A percentile compares a stretch with the other conserved stretches of the same genome.
phyloP scores from a whole-genome alignment of 192 early-diverging fungal genomes.

The Linnemannia schmuckeri region DNA sequence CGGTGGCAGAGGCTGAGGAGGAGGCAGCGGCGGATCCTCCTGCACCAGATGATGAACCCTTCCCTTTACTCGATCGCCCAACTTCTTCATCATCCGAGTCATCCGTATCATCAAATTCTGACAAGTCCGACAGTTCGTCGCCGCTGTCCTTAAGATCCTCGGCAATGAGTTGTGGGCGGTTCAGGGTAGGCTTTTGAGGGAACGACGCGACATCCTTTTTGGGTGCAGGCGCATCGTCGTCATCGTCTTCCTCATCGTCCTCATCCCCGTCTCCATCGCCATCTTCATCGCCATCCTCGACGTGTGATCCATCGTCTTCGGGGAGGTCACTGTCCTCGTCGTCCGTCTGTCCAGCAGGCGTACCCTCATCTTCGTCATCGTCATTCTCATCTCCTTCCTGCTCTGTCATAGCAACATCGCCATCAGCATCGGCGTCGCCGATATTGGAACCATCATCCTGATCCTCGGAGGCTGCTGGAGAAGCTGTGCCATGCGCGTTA shows the following conservation, averaged over 20 bases:
- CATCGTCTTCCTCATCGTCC: constrained; percentile 13
- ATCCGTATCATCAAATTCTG: constrained; percentile 51
- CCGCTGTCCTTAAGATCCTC: constrained; percentile 54
- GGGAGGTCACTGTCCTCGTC: constrained; percentile 16
- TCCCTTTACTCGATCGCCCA: background rate
- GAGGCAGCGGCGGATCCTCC: background rate
- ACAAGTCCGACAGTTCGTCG: constrained; percentile 50
- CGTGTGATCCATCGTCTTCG: constrained; percentile 22
- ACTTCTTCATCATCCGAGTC: constrained; percentile 49
- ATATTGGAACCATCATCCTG: background rate
- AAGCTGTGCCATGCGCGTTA: background rate
- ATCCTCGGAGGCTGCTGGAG: constrained; percentile 4
- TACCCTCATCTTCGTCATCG: constrained; percentile 33
- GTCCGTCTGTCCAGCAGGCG: constrained; percentile 1
- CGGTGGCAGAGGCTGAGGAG: background rate
- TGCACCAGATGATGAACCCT: background rate
- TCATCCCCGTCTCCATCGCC: constrained; percentile 19
- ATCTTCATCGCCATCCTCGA: constrained; percentile 28
- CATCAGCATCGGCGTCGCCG: background rate
- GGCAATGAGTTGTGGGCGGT: constrained; percentile 38
- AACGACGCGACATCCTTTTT: constrained; percentile 17
- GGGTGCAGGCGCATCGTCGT: background rate
- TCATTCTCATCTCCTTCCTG: constrained; percentile 19
- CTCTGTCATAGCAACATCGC: constrained; percentile 23
- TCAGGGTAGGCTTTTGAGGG: constrained; percentile 36